Evolutionary conservation across 805 yeast genomes (phyloP).

Genomic region (Lipomyces yamadae): DNA sequence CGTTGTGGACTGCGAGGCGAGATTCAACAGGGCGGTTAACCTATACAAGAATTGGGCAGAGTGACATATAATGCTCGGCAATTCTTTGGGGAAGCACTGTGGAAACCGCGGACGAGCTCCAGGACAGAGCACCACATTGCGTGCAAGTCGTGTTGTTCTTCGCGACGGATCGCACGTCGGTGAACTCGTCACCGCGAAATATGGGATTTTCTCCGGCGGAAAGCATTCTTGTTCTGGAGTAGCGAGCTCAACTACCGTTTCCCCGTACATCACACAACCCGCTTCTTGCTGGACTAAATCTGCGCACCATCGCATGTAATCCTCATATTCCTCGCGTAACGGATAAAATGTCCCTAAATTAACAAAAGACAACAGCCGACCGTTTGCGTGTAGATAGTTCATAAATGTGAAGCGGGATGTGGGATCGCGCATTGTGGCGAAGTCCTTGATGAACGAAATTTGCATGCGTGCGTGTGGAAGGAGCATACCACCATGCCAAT

Average conservation of each 20-base stretch:
- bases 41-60: constrained; percentile 35
- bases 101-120: constrained; percentile 39
- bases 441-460: constrained; percentile 40
- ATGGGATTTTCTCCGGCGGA: neutral
- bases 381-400: constrained; percentile 35
- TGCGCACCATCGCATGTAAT: constrained; percentile 42
- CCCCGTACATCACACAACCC: constrained; percentile 34
- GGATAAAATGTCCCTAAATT: constrained; percentile 40
- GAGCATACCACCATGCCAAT: constrained; percentile 42
- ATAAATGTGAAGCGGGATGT: constrained; percentile 40
- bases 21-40: constrained; percentile 4
- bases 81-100: constrained; percentile 18
- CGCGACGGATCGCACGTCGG: neutral
- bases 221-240: neutral
- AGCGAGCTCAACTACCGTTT: constrained; percentile 16
- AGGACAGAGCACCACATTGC: constrained; percentile 36
- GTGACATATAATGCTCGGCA: constrained; percentile 21
- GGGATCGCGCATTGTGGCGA: constrained; percentile 41
- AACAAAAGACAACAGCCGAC: constrained; percentile 36
- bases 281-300: constrained; percentile 19
- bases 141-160: constrained; percentile 12
- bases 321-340: constrained; percentile 39
- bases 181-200: constrained; percentile 4
- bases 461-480: constrained; percentile 41
- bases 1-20: neutral